These are phyloP conservation scores for Comarum palustre DNA, from an alignment of 306 rosid genomes.

Conservation along the genomic window DNA sequence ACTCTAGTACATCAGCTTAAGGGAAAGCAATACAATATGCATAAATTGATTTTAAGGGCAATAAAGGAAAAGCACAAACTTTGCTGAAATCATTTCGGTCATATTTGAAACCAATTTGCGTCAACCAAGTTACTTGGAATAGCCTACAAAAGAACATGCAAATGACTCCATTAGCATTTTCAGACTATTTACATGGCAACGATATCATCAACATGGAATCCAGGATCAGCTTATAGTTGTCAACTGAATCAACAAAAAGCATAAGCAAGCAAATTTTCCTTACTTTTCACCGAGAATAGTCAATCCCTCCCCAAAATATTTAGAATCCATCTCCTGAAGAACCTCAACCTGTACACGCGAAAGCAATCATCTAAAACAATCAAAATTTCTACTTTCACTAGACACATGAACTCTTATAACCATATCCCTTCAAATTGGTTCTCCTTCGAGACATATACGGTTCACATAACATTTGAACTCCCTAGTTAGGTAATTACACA, in stretches of 20 bases:
- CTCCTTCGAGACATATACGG: no score
- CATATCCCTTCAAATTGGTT: neutral
- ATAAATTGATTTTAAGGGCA: slow-evolving; percentile 22
- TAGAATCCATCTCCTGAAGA: slow-evolving; percentile 54
- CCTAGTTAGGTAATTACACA: neutral
- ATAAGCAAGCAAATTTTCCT: slow-evolving; percentile 16
- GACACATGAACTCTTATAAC: neutral
- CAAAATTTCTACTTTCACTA: neutral
- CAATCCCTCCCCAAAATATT: slow-evolving; percentile 86
- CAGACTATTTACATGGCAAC: neutral
- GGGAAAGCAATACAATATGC: neutral
- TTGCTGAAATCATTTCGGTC: slow-evolving; percentile 57
- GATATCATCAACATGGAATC: neutral
- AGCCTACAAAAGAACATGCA: slow-evolving; percentile 61
- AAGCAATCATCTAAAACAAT: slow-evolving; percentile 12
- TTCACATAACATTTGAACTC: neutral
- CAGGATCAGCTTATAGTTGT: neutral
- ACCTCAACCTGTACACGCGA: slow-evolving; percentile 51
- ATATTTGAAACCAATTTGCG: slow-evolving; percentile 69
- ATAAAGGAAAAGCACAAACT: slow-evolving; percentile 64
- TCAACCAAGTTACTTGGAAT: slow-evolving; percentile 79
- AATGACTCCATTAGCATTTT: slow-evolving; percentile 33
- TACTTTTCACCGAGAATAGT: slow-evolving; percentile 57
- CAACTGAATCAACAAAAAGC: slow-evolving; percentile 1
- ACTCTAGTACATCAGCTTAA: neutral